Evolutionary conservation across 2,329 filamentous ascomycete genomes (phyloP).

Genomic region (Diaporthe aspalathi): DNA sequence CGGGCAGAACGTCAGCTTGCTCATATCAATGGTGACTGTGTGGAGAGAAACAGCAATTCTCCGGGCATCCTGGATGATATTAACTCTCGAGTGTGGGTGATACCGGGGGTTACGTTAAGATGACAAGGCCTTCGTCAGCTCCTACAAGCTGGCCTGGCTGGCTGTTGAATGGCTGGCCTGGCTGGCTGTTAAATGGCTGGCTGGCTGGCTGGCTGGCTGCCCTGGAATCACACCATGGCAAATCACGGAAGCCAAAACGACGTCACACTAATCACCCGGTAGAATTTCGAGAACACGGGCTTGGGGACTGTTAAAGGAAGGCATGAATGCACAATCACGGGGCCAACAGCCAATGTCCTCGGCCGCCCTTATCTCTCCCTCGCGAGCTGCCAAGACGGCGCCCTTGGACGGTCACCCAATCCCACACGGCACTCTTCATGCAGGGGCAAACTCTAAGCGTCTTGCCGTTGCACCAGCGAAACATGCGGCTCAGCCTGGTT

Average conservation of each 20-base stretch:
- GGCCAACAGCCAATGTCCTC: slow-evolving; percentile 15
- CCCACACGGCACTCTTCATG: slow-evolving; percentile 9
- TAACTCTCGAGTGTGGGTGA: neutral
- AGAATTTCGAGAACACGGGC: slow-evolving; percentile 17
- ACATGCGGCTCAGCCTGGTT: slow-evolving; percentile 15
- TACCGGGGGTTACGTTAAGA: neutral
- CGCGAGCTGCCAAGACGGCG: neutral
- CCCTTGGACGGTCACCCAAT: slow-evolving; percentile 6
- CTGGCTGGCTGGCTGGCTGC: neutral
- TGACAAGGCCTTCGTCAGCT: neutral
- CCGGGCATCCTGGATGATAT: neutral
- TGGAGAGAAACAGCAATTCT: neutral
- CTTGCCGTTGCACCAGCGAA: slow-evolving; percentile 21
- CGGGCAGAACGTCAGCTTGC: neutral
- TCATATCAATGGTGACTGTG: neutral
- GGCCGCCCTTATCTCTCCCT: slow-evolving; percentile 14
- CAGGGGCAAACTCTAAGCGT: slow-evolving; percentile 22
- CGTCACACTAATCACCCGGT: slow-evolving; percentile 3
- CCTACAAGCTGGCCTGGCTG: neutral
- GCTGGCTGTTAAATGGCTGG: too few species aligned
- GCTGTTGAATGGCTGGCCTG: too few species aligned
- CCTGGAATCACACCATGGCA: too few species aligned
- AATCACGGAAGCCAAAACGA: neutral
- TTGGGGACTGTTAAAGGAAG: slow-evolving; percentile 22
- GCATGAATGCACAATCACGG: neutral